Conservation (phyloP, 495 filamentous ascomycete species). For the Neurospora pannonica region DNA sequence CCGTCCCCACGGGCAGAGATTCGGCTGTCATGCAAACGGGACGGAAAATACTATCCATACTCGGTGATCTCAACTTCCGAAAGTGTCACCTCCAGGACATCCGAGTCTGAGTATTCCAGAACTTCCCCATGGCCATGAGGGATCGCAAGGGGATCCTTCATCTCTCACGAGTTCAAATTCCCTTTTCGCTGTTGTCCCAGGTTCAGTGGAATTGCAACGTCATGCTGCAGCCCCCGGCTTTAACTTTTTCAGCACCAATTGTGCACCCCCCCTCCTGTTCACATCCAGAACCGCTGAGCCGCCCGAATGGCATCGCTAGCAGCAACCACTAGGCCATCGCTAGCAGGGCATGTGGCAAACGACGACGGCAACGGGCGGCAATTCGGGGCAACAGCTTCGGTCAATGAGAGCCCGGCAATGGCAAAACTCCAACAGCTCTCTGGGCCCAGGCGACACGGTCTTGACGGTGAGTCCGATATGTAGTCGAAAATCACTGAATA, state of each 20-base stretch:
- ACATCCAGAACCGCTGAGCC: background rate
- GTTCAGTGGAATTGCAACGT: background rate
- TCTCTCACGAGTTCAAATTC: background rate
- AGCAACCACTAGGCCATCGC: background rate
- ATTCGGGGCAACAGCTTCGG: background rate
- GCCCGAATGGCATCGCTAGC: background rate
- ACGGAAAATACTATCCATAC: background rate
- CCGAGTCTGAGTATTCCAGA: background rate
- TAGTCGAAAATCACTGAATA: background rate
- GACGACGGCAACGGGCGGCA: background rate
- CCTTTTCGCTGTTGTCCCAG: background rate
- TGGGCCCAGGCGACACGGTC: background rate
- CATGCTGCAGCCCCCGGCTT: background rate
- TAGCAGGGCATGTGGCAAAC: background rate
- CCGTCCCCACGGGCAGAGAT: background rate
- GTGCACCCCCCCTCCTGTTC: background rate
- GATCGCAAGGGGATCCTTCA: background rate
- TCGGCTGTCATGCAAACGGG: background rate
- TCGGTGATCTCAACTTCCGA: background rate
- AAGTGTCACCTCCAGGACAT: background rate
- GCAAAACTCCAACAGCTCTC: background rate
- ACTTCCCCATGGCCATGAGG: background rate
- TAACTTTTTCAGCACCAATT: background rate
- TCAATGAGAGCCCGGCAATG: background rate
- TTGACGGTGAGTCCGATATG: background rate